Evolutionary conservation across 768 basidiomycete genomes (phyloP).

Genomic region (Coprinellus micaceus): DNA sequence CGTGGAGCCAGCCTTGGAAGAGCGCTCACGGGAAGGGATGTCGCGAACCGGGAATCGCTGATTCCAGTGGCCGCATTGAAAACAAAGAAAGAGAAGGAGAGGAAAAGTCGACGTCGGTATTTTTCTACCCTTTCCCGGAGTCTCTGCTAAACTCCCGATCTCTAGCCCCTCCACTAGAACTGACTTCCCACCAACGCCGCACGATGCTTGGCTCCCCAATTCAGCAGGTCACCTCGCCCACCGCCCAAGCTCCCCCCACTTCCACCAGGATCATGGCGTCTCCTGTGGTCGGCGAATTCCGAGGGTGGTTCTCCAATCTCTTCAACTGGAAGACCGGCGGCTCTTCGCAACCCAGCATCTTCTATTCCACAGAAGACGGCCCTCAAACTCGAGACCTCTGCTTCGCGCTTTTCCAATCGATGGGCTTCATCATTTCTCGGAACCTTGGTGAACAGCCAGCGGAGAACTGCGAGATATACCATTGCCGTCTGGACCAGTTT

Average conservation of each 20-base stretch:
- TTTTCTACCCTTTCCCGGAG: no score
- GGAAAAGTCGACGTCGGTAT: constrained; percentile 39
- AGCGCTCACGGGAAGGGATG: constrained; percentile 51
- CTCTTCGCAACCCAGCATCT: constrained; percentile 33
- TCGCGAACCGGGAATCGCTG: constrained; percentile 24
- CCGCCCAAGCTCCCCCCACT: constrained; percentile 13
- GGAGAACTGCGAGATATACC: constrained; percentile 29
- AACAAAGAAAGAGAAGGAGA: constrained; percentile 52
- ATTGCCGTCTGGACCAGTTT: constrained; percentile 53
- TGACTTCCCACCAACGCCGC: constrained; percentile 49
- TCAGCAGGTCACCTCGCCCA: constrained; percentile 20
- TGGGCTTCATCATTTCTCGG: constrained; percentile 55
- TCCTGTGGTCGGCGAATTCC: constrained; percentile 79
- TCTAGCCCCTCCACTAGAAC: constrained; percentile 55
- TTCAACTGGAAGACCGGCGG: constrained; percentile 85
- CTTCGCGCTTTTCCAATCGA: constrained; percentile 55
- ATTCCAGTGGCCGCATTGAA: constrained; percentile 26
- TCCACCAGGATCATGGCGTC: constrained; percentile 45
- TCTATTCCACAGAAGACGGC: constrained; percentile 57
- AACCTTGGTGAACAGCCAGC: constrained; percentile 21
- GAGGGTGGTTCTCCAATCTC: constrained; percentile 92
- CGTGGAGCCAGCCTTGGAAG: neutral
- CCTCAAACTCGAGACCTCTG: constrained; percentile 62
- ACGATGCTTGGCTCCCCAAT: constrained; percentile 39
- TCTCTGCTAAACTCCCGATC: constrained; percentile 10